phyloP scores from a whole-genome alignment of 2,329 filamentous ascomycete species.

The Zymoseptoria ardabiliae region DNA sequence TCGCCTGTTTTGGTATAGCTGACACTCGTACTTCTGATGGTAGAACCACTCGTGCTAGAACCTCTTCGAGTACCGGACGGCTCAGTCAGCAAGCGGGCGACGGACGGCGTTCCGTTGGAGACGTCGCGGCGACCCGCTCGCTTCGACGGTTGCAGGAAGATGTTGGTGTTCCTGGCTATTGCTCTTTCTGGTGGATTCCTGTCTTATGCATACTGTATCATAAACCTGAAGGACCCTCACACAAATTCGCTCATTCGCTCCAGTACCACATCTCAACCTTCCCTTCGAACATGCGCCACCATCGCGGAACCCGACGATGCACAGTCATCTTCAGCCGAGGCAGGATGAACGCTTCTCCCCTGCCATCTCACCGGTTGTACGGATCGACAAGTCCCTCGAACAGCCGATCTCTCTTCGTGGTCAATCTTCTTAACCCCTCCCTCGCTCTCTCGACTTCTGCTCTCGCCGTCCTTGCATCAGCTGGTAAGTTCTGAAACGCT shows the following conservation, averaged over 20 bases:
- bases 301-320: no score
- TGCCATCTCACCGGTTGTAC: background rate
- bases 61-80: no score
- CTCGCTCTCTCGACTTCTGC: conserved; percentile 62
- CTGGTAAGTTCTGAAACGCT: conserved; percentile 64
- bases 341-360: background rate
- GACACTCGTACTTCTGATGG: no score
- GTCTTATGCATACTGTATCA: background rate
- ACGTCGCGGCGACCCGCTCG: background rate
- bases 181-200: background rate
- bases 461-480: conserved; percentile 60
- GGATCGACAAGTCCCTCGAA: conserved; percentile 61
- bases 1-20: no score
- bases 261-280: background rate
- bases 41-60: no score
- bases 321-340: no score
- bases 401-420: conserved; percentile 58
- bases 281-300: no score
- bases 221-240: background rate
- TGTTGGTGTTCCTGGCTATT: background rate
- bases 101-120: no score
- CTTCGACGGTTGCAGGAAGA: background rate
- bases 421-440: conserved; percentile 54
- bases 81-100: no score
- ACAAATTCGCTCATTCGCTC: background rate